These are phyloP conservation scores for Ulota crispa DNA, from an alignment of 225 moss, liverwort and hornwort species.

Conservation along the genomic window DNA sequence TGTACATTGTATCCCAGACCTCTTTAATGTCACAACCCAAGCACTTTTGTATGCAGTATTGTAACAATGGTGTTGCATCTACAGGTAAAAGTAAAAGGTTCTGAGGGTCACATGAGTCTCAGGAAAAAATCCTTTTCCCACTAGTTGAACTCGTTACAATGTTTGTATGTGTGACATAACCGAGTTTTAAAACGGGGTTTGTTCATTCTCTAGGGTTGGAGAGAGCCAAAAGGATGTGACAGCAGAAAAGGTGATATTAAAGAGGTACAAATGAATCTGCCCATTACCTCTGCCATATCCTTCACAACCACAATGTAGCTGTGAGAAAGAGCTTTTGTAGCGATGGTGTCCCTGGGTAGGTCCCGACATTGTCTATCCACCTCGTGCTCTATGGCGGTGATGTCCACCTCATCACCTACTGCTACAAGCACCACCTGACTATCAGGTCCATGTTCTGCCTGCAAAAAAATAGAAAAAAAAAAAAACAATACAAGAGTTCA, in stretches of 20 bases:
- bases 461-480: constrained; percentile 2
- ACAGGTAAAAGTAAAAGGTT: neutral
- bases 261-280: neutral
- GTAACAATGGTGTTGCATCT: neutral
- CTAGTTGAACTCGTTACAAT: neutral
- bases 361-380: constrained; percentile 83
- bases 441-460: constrained; percentile 99
- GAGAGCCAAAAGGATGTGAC: neutral
- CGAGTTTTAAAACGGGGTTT: neutral
- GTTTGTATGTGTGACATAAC: neutral
- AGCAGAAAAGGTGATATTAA: neutral
- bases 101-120: neutral
- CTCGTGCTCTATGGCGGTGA: constrained; percentile 62
- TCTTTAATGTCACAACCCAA: neutral
- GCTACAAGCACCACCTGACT: constrained; percentile 97
- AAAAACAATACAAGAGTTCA: neutral
- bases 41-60: neutral
- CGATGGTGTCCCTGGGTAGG: constrained; percentile 76
- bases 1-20: neutral
- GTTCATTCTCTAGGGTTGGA: neutral
- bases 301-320: constrained; percentile 79
- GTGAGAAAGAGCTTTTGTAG: constrained; percentile 81
- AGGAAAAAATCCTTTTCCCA: neutral
- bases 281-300: constrained; percentile 75
- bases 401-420: constrained; percentile 80